Evolutionary conservation across 129 eudicot genomes (phyloP), one percentile per base, ranked within the genome.

Genomic region (Flaveria linearis): DNA sequence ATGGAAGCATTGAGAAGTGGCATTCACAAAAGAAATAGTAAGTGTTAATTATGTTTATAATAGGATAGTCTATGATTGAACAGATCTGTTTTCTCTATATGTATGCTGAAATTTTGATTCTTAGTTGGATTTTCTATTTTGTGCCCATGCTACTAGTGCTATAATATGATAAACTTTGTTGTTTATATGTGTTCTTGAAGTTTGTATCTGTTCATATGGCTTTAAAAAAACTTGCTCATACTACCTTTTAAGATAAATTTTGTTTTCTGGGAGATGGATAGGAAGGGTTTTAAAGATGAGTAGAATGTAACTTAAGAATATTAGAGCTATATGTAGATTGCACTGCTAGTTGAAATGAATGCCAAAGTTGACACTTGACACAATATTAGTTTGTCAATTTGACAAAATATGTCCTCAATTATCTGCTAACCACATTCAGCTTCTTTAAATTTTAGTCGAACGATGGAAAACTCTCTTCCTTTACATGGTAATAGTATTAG

Each of bases 1-100:
- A 88, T 53, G 84, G 86, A 56, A 85, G 91, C 85, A 93, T 93
- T 28, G 89, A 87, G 56, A 90, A 85, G 72, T 88, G 87, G 88
- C 88, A 88, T 52, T 72, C 88, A 26, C 79, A 85, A 70, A 76
- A 87, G 60, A 84, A 84, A 50, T 76, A 84, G 87, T 80, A 64
- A 75, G 84, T 85, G 63, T 62, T 69, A 53, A 46, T 45, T 25
- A n/a, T 55, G 61, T 45, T 52, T 33, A 42, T 55, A 53, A 20
- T 53, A 11, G 0, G 39, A 73, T 10, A 45, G 25, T 36, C 7
- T 11, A 56, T 41, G 68, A 56, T 73, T 13, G 0, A 15, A 26
- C 43, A 14, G 9, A 16, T 67, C 25, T 18, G 4, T 66, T 66
- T 18, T 55, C 25, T 55, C 62, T 15, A 67, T 9, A 67, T 17